A percentile compares a stretch with the other conserved stretches of the same genome.
phyloP scores from a whole-genome alignment of 129 eudicot species.

The Silybum marianum region DNA sequence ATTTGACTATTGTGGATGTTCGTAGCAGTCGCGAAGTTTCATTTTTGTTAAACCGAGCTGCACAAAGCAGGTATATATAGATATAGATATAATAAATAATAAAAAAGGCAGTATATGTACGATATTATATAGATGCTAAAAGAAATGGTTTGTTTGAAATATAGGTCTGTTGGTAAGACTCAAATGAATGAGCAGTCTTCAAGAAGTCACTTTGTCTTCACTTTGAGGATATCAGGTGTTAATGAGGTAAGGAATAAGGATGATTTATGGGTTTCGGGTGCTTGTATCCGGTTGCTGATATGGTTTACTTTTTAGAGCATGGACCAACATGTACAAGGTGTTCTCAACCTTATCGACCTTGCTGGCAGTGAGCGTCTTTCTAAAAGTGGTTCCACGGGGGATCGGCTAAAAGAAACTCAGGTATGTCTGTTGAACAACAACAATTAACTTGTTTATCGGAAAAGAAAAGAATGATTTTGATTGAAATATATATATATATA shows the following conservation, averaged over 20 bases:
- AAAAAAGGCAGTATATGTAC: background rate
- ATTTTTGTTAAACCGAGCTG: conserved; percentile 85
- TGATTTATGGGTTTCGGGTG: background rate
- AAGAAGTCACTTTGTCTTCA: conserved; percentile 98
- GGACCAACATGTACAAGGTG: conserved; percentile 96
- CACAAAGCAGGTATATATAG: conserved; percentile 73
- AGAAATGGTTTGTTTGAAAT: conserved; percentile 1
- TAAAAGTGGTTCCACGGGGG: conserved; percentile 96
- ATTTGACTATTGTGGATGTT: conserved; percentile 82
- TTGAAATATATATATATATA: background rate
- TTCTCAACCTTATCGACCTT: conserved; percentile 89
- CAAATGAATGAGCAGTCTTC: conserved; percentile 99
- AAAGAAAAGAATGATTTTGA: background rate
- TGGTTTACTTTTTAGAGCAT: conserved; percentile 54
- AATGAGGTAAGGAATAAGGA: conserved; percentile 68
- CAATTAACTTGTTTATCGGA: background rate
- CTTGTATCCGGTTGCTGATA: background rate
- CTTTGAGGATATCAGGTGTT: conserved; percentile 78
- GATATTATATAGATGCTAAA: background rate
- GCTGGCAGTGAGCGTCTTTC: conserved; percentile 99
- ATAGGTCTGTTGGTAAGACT: conserved; percentile 97
- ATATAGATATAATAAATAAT: background rate
- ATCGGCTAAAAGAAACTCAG: conserved; percentile 96
- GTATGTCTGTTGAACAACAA: conserved; percentile 28
- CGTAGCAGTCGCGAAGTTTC: conserved; percentile 89